Percentiles rank a stretch among this genome's conserved stretches.
Evolutionary conservation across 805 yeast genomes (phyloP).

Genomic region (Candida silvicultrix): DNA sequence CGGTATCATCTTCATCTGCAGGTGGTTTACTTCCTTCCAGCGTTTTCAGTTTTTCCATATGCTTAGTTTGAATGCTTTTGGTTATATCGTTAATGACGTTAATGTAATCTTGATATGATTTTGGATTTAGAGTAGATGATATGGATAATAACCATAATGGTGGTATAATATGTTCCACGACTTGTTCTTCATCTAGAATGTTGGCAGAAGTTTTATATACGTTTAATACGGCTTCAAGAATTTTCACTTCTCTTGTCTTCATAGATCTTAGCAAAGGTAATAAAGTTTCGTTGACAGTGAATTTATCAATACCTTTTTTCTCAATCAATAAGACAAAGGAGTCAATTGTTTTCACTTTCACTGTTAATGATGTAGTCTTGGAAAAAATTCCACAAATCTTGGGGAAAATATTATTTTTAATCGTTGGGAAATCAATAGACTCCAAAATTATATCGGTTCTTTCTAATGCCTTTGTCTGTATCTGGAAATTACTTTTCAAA

Average conservation of each 20-base stretch:
- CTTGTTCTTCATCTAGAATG: constrained; percentile 40
- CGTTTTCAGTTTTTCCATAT: constrained; percentile 26
- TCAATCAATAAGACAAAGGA: constrained; percentile 54
- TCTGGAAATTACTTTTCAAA: constrained; percentile 25
- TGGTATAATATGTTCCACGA: constrained; percentile 52
- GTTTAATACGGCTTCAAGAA: constrained; percentile 43
- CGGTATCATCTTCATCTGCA: constrained; percentile 17
- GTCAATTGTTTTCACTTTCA: constrained; percentile 62
- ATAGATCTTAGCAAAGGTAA: constrained; percentile 72
- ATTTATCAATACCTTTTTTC: constrained; percentile 59
- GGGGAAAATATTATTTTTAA: constrained; percentile 75
- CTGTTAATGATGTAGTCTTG: constrained; percentile 76
- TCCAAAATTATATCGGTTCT: constrained; percentile 35
- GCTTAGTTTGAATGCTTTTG: constrained; percentile 36
- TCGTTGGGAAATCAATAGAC: constrained; percentile 56
- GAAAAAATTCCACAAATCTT: constrained; percentile 65
- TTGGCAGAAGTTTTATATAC: constrained; percentile 31
- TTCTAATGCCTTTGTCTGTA: constrained; percentile 49
- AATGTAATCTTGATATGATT: constrained; percentile 35
- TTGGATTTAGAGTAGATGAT: constrained; percentile 34
- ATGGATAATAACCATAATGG: constrained; percentile 44
- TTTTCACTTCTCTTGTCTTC: constrained; percentile 70
- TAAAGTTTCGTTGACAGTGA: constrained; percentile 67
- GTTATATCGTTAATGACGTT: constrained; percentile 35
- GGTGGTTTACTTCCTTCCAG: constrained; percentile 18